These are phyloP conservation scores for Niebla homalea DNA, from an alignment of 495 filamentous ascomycete species.

Conservation along the genomic window DNA sequence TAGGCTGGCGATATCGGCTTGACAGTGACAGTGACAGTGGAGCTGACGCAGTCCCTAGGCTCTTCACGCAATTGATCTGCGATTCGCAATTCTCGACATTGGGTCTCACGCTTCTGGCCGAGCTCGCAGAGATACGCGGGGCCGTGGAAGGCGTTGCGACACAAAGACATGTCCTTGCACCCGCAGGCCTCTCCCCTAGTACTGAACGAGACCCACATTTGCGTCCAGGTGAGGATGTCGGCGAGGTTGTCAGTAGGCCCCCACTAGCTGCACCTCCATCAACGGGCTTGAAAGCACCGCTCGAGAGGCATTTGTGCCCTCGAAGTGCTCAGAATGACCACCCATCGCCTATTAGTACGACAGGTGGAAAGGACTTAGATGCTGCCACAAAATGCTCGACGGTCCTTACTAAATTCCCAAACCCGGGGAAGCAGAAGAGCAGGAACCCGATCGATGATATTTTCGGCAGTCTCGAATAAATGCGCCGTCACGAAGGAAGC, in stretches of 20 bases:
- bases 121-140: conserved; percentile 45
- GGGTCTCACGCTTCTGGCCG: conserved; percentile 60
- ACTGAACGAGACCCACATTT: background rate
- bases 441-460: conserved; percentile 8
- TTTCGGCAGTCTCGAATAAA: conserved; percentile 5
- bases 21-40: background rate
- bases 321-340: too few relatives aligned
- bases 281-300: background rate
- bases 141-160: conserved; percentile 21
- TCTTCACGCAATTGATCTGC: conserved; percentile 56
- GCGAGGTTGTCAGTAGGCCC: conserved; percentile 14
- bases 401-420: background rate
- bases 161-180: background rate
- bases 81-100: conserved; percentile 65
- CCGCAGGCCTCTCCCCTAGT: background rate
- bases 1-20: background rate
- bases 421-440: conserved; percentile 3
- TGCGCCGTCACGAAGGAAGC: background rate
- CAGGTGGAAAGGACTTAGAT: background rate
- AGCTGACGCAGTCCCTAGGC: conserved; percentile 23
- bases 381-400: background rate
- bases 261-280: background rate
- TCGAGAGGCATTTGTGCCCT: too few relatives aligned
- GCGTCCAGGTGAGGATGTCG: conserved; percentile 16
- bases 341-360: too few relatives aligned